Percentiles rank a stretch among this genome's conserved stretches.
These are phyloP conservation scores for Benincasa hispida DNA, from an alignment of 306 rosid species.

Conservation along the genomic window DNA sequence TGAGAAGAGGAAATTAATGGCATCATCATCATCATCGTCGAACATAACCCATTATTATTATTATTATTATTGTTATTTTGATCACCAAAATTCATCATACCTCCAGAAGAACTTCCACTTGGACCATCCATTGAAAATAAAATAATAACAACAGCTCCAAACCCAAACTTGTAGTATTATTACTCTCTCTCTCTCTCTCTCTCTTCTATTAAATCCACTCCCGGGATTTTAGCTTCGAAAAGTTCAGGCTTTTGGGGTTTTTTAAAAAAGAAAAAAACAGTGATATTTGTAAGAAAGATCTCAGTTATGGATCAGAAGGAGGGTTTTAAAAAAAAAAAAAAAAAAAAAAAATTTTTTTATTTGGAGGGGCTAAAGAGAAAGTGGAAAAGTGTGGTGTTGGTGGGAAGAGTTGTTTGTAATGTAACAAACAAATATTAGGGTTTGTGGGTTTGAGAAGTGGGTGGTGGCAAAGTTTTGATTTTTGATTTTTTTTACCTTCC, in stretches of 20 bases:
- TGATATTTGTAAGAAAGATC: background rate
- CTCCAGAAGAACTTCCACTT: conserved; percentile 21
- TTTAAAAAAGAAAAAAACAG: background rate
- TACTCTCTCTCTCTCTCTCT: no score
- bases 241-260: conserved; percentile 35
- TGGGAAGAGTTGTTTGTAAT: no score
- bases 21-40: conserved; percentile 68
- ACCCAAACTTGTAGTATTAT: no score
- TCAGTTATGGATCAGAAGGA: background rate
- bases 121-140: conserved; percentile 32
- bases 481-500: conserved; percentile 58
- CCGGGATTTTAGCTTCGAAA: conserved; percentile 78
- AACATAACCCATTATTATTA: conserved; percentile 38
- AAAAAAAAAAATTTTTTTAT: no score
- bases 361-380: no score
- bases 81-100: conserved; percentile 60
- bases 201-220: conserved; percentile 24
- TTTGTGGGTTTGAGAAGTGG: background rate
- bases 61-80: background rate
- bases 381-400: no score
- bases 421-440: no score
- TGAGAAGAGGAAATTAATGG: conserved; percentile 36
- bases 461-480: conserved; percentile 5
- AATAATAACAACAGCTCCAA: no score
- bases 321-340: no score